These are phyloP conservation scores for Phlebopus sp. DNA, from an alignment of 1,284 basidiomycete genomes.

Conservation along the genomic window DNA sequence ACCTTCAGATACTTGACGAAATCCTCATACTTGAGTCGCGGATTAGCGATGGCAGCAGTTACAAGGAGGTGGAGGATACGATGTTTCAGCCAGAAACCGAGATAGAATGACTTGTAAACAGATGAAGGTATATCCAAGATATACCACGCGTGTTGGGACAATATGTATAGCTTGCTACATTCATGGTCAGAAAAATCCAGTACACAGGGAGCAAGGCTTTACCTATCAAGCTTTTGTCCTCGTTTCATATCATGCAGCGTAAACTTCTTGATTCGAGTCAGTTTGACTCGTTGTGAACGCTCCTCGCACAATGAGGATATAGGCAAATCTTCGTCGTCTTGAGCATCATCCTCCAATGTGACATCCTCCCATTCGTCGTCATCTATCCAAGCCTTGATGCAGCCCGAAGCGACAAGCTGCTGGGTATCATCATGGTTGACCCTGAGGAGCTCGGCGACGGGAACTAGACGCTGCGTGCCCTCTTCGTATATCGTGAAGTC, in stretches of 20 bases:
- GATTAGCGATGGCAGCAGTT: slow-evolving; percentile 31
- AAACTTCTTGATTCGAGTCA: slow-evolving; percentile 46
- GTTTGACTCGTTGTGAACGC: slow-evolving; percentile 35
- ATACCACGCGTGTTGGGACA: slow-evolving; percentile 57
- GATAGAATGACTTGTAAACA: slow-evolving; percentile 43
- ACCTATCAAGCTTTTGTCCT: slow-evolving; percentile 39
- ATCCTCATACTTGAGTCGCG: slow-evolving; percentile 34
- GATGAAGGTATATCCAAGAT: slow-evolving; percentile 49
- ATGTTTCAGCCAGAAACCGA: slow-evolving; percentile 46
- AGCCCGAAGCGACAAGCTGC: slow-evolving; percentile 34
- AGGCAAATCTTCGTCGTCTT: slow-evolving; percentile 28
- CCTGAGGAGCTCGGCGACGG: slow-evolving; percentile 36
- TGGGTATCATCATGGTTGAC: slow-evolving; percentile 18
- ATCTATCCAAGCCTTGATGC: slow-evolving; percentile 32
- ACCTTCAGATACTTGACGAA: slow-evolving; percentile 39
- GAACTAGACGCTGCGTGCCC: slow-evolving; percentile 34
- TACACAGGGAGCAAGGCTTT: slow-evolving; percentile 3
- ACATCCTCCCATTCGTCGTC: slow-evolving; percentile 24
- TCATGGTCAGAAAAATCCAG: slow-evolving; percentile 8
- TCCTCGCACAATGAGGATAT: slow-evolving; percentile 17
- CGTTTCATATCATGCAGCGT: slow-evolving; percentile 40
- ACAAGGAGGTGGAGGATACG: slow-evolving; percentile 46
- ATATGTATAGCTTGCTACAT: slow-evolving; percentile 39
- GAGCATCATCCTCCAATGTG: slow-evolving; percentile 23
- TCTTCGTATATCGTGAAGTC: slow-evolving; percentile 50